Conservation (phyloP, 257 asterid species). For the Solanum etuberosum region DNA sequence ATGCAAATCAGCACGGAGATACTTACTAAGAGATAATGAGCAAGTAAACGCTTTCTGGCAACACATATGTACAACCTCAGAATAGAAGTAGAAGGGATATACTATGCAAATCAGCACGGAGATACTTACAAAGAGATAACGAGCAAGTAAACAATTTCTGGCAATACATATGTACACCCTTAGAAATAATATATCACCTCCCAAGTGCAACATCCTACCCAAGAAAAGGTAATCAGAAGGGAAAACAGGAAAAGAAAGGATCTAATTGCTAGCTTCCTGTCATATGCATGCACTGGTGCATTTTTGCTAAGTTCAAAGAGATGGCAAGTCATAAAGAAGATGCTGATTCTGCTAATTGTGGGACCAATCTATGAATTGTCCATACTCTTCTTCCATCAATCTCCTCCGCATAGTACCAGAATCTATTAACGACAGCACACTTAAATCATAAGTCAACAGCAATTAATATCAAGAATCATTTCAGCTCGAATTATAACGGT, state of each 20-base stretch:
- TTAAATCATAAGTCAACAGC: neutral
- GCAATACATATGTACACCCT: neutral
- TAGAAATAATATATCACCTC: neutral
- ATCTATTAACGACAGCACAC: constrained; percentile 17
- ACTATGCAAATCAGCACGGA: neutral
- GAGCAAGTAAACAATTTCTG: neutral
- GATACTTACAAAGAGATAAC: neutral
- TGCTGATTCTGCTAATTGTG: constrained; percentile 27
- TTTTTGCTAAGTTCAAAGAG: neutral
- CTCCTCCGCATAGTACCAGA: constrained; percentile 27
- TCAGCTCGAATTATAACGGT: neutral
- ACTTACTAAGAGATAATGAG: neutral
- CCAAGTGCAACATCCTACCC: neutral
- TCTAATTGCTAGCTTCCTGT: neutral
- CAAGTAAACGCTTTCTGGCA: neutral
- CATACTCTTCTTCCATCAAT: constrained; percentile 32
- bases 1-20: neutral
- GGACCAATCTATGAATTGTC: constrained; percentile 53
- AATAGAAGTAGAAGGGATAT: neutral
- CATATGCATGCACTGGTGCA: neutral
- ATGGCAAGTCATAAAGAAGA: constrained; percentile 26
- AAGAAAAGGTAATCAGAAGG: neutral
- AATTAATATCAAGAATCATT: neutral
- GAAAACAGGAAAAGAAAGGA: neutral
- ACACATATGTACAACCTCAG: neutral